Evolutionary conservation across 2,329 filamentous ascomycete species (phyloP).

Genomic region (Grosmannia serpens): DNA sequence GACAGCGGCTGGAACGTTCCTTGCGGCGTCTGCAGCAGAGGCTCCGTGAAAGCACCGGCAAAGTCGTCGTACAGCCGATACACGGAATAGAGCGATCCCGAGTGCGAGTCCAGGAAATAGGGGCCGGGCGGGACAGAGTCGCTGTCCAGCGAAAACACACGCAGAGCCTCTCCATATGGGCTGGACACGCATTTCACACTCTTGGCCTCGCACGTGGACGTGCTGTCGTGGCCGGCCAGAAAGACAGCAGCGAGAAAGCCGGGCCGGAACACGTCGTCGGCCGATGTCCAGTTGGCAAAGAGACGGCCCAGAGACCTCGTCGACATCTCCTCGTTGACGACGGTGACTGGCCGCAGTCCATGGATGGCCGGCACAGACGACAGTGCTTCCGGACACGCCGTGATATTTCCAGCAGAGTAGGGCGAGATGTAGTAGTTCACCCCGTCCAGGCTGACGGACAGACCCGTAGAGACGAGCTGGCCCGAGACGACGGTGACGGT

Average conservation of each 20-base stretch:
- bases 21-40: constrained; percentile 19
- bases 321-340: constrained; percentile 17
- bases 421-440: constrained; percentile 24
- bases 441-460: constrained; percentile 20
- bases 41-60: constrained; percentile 20
- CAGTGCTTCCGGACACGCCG: constrained; percentile 10
- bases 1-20: constrained; percentile 22
- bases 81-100: constrained; percentile 21
- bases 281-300: constrained; percentile 19
- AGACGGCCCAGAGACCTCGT: constrained; percentile 12
- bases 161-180: not conserved
- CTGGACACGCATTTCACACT: not conserved
- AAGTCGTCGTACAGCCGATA: constrained; percentile 25
- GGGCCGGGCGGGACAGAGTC: constrained; percentile 21
- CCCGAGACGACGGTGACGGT: not conserved
- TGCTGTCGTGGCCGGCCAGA: constrained; percentile 10
- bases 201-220: constrained; percentile 7
- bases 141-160: constrained; percentile 8
- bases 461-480: constrained; percentile 18
- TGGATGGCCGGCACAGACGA: constrained; percentile 11
- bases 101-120: constrained; percentile 23
- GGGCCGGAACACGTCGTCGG: constrained; percentile 18
- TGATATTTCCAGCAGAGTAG: constrained; percentile 18
- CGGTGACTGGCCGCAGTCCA: constrained; percentile 23
- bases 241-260: constrained; percentile 16